phyloP scores from a whole-genome alignment of 768 basidiomycete species.

The Suillus clintonianus region DNA sequence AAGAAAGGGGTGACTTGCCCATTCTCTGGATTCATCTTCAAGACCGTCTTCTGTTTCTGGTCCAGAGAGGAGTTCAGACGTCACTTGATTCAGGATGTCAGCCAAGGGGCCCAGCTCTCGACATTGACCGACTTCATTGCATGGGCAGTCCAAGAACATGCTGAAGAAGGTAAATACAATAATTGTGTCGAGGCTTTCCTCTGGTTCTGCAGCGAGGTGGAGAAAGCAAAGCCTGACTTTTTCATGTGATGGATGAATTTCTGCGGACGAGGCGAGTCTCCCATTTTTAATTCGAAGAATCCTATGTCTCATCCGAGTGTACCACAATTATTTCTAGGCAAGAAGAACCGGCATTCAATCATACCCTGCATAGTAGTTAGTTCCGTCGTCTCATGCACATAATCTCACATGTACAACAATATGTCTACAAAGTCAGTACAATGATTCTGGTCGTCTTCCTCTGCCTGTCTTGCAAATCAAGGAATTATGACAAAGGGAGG shows the following conservation, averaged over 20 bases:
- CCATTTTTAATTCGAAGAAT: no score
- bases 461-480: no score
- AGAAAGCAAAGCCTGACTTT: neutral
- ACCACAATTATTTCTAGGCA: no score
- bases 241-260: neutral
- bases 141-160: neutral
- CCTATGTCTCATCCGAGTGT: no score
- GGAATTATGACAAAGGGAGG: constrained; percentile 56
- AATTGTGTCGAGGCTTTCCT: neutral
- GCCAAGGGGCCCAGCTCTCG: no score
- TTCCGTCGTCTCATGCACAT: no score
- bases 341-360: no score
- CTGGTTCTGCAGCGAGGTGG: neutral
- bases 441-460: no score
- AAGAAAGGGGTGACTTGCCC: neutral
- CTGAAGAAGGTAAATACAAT: neutral
- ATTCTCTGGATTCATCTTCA: neutral
- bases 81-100: neutral
- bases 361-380: no score
- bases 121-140: neutral
- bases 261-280: no score
- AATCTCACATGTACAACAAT: no score
- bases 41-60: neutral
- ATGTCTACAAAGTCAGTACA: no score
- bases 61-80: rapidly evolving